A percentile compares a stretch with the other conserved stretches of the same genome.
Evolutionary conservation across 805 yeast genomes (phyloP).

Genomic region (Kregervanrija delftensis): DNA sequence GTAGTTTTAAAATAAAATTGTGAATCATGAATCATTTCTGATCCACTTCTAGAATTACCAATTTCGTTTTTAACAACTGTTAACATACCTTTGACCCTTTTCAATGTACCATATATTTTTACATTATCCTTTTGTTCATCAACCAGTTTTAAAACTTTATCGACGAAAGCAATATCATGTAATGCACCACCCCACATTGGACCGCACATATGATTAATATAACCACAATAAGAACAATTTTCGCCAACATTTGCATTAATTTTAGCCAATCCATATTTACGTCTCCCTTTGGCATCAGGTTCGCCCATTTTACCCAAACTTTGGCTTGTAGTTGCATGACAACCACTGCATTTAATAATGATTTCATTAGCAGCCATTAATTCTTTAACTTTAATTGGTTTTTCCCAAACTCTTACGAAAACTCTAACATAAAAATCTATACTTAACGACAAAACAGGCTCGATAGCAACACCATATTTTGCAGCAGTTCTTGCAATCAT

Average conservation of each 20-base stretch:
- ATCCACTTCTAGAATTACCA: conserved; percentile 8
- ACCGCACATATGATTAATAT: conserved; percentile 74
- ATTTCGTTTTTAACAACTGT: conserved; percentile 76
- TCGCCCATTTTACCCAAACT: conserved; percentile 59
- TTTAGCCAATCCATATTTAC: conserved; percentile 51
- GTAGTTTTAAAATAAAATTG: conserved; percentile 86
- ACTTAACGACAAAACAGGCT: conserved; percentile 78
- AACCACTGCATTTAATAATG: conserved; percentile 80
- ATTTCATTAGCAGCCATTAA: conserved; percentile 72
- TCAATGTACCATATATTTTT: conserved; percentile 62
- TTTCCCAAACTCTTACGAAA: conserved; percentile 67
- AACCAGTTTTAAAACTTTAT: conserved; percentile 51
- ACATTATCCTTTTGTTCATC: conserved; percentile 11
- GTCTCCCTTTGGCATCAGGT: conserved; percentile 24
- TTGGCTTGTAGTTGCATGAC: conserved; percentile 68
- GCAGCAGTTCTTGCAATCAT: conserved; percentile 81
- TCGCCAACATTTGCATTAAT: conserved; percentile 52
- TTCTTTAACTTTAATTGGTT: conserved; percentile 78
- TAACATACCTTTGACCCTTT: conserved; percentile 88
- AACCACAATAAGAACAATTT: conserved; percentile 65
- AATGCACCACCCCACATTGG: conserved; percentile 92
- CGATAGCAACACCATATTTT: conserved; percentile 77
- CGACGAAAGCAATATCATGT: conserved; percentile 64
- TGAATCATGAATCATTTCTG: conserved; percentile 23
- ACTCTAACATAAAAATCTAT: conserved; percentile 91